Percentiles rank a stretch among this genome's conserved stretches.
These are phyloP conservation scores for Coprinellus micaceus DNA, from an alignment of 768 basidiomycete species.

Conservation along the genomic window DNA sequence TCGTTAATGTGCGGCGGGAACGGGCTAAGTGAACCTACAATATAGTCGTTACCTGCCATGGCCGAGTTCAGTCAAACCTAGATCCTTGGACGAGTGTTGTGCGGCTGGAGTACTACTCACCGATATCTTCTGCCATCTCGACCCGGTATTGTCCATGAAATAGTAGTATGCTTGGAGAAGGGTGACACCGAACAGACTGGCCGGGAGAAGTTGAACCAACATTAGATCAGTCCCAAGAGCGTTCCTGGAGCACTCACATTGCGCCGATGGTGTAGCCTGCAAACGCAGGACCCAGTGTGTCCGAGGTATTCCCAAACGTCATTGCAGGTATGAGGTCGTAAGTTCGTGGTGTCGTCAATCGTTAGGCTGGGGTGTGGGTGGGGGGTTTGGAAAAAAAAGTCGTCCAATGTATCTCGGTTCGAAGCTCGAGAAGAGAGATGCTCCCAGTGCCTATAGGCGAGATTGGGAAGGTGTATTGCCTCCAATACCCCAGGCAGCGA, in stretches of 20 bases:
- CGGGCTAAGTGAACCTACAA: conserved; percentile 13
- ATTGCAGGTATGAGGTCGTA: not conserved
- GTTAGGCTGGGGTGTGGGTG: not conserved
- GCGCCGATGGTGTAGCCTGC: conserved; percentile 29
- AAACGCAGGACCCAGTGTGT: conserved; percentile 26
- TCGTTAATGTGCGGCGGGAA: not conserved
- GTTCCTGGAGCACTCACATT: conserved; percentile 18
- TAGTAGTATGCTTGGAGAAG: conserved; percentile 28
- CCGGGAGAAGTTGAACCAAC: not conserved
- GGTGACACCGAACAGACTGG: conserved; percentile 29
- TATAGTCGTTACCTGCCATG: no score
- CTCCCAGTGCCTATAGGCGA: not conserved
- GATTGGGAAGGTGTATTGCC: not conserved
- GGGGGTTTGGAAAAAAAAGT: no score
- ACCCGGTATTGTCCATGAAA: conserved; percentile 20
- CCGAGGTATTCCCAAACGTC: not conserved
- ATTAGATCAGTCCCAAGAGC: not conserved
- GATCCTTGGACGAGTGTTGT: not conserved
- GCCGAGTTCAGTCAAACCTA: no score
- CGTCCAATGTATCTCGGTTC: no score
- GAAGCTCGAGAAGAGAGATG: no score
- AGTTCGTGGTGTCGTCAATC: not conserved
- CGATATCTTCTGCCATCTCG: conserved; percentile 15
- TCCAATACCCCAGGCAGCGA: not conserved
- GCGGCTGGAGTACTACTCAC: conserved; percentile 14